Evolutionary conservation across 1,284 basidiomycete species (phyloP).

Genomic region (Rhodotorula sp.): DNA sequence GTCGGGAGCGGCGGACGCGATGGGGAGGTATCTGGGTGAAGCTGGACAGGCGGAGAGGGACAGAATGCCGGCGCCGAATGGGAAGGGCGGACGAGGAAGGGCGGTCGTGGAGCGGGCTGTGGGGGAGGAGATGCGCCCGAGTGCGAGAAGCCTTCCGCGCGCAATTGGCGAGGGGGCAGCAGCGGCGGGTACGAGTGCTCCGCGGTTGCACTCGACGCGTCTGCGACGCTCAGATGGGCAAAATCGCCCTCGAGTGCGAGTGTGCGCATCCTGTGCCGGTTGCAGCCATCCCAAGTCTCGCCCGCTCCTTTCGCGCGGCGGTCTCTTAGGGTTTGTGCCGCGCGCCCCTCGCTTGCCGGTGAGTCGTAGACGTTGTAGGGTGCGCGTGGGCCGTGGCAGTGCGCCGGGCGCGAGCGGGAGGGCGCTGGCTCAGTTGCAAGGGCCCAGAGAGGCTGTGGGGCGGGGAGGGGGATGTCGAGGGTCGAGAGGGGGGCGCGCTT

Average conservation of each 20-base stretch:
- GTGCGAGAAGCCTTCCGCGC: neutral
- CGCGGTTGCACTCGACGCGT: too few relatives aligned
- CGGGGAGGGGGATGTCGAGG: slow-evolving; percentile 5
- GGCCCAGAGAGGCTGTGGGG: slow-evolving; percentile 9
- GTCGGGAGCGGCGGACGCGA: neutral
- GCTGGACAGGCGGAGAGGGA: neutral
- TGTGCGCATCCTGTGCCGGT: too few relatives aligned
- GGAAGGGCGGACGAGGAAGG: neutral
- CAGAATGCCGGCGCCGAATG: neutral
- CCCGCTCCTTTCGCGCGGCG: neutral
- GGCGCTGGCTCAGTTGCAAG: neutral
- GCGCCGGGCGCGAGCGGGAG: neutral
- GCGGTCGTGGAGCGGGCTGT: neutral
- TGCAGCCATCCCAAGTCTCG: neutral
- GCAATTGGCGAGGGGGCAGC: neutral
- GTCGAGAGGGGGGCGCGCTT: slow-evolving; percentile 7
- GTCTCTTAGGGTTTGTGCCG: neutral
- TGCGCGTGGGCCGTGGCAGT: neutral
- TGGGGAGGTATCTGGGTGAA: neutral
- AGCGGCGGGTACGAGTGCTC: too few relatives aligned
- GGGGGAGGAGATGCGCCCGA: neutral
- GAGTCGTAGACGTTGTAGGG: neutral
- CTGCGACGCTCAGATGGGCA: neutral
- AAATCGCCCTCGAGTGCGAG: neutral
- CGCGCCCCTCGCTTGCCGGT: too few relatives aligned